Evolutionary conservation across 176 grass and related monocot genomes (phyloP), one percentile per base, ranked within the genome.

Genomic region (Oryza officinalis): DNA sequence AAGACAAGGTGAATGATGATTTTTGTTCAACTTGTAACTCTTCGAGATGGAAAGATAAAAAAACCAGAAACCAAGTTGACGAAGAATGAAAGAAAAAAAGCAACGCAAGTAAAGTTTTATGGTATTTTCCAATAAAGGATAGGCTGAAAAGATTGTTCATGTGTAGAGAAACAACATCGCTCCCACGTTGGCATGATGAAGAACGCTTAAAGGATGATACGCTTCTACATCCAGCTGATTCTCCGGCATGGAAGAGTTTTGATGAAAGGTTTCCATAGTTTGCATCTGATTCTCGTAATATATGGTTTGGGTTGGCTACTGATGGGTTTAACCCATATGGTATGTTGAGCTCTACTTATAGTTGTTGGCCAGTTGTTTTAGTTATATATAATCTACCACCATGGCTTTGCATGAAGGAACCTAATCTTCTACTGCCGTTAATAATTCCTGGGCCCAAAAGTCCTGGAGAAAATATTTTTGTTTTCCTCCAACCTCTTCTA

Each of bases 321-420:
- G 59, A 78, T 28, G 76, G 76, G 41, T 78, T 78, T 78, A 78
- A 78, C 46, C 76, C 61, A 20, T 66, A 28, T 46, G 61, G 76
- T 10, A 79, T 79, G 76, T 10, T 79, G 26, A 78, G 35, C 7
- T 43, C 33, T 44, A 65, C 10, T 1, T 44, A 78, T 13, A 79
- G 61, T 46, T 79, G 61, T 47, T 78, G 75, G 75, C 33, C 35
- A 3, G 59, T 78, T 79, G 63, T 67, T 22, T 27, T 80, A 30
- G 77, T 80, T 28, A 23, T 67, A 46, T 80, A 80, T 67, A 80
- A 80, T 43, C 10, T 80, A 13, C 41, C 63, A 10, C 77, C 63
- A 67, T 80, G 77, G 77, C 26, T 79, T 20, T 67, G 76, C 61
- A 79, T 79, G 76, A 79, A 79, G 37, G 61, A 67, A 8, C 10